A percentile compares a stretch with the other conserved stretches of the same genome.
These are phyloP conservation scores for Gossypium stocksii DNA, from an alignment of 345 rosid species.

Conservation along the genomic window DNA sequence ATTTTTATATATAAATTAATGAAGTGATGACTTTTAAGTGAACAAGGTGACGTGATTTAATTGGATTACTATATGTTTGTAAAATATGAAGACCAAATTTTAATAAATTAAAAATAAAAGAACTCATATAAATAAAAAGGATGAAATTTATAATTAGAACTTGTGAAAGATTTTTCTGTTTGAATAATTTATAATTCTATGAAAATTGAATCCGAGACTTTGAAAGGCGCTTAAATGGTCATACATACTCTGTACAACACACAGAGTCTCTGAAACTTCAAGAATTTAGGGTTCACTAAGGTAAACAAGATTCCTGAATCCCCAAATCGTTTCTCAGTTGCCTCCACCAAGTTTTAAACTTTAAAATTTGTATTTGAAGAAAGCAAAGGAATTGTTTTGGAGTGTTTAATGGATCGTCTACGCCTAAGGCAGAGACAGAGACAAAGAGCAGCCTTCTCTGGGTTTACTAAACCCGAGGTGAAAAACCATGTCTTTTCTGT, in stretches of 20 bases:
- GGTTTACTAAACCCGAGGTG: conserved; percentile 6
- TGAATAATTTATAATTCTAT: too few species aligned
- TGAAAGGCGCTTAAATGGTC: neutral
- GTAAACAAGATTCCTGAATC: neutral
- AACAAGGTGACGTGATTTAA: too few species aligned
- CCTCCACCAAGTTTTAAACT: neutral
- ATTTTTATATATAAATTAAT: too few species aligned
- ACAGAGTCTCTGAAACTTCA: neutral
- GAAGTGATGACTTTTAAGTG: too few species aligned
- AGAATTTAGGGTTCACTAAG: neutral
- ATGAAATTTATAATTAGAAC: too few species aligned
- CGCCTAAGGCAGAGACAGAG: conserved; percentile 8
- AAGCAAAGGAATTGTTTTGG: neutral
- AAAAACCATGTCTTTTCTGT: neutral
- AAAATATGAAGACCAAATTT: too few species aligned
- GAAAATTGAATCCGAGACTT: neutral
- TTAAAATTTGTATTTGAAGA: neutral
- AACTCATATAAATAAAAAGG: too few species aligned
- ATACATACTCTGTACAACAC: neutral
- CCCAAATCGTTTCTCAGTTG: neutral
- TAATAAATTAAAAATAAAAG: too few species aligned
- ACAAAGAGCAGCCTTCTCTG: neutral
- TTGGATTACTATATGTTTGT: too few species aligned
- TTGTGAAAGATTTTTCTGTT: too few species aligned
- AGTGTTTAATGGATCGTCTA: conserved; percentile 9